Base-by-base conservation (phyloP, 2,329 filamentous ascomycete genomes). In the Microsporum canis region DNA sequence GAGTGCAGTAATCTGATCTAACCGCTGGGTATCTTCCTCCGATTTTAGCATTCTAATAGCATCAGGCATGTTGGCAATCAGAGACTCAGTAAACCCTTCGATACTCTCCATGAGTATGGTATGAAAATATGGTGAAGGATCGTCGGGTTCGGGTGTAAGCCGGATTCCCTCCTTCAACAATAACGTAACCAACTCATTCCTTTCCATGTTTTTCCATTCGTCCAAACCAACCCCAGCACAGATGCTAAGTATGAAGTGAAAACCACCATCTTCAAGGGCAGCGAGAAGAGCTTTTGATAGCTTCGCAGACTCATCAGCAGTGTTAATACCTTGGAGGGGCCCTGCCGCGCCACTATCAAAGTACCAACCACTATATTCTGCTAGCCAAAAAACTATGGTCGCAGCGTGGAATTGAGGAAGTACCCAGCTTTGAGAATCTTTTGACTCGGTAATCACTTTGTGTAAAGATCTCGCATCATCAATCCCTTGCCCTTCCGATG, bases 41-140 rank as follows among this genome's bases (percentile, higher is more conserved):
- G 85, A 82, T 64, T 92, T 89, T 34, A 97, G 78, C 72, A 86
- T 89, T 60, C 92, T 86, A 51, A 99, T 81, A 2, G 94, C 87
- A 75, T 97, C 91, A 0, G 94, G 94, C 77, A 97, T 88, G 69
- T 99, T 96, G 0, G 90, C 89, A 66, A 99, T 95, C 71, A 96
- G 95, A 3, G 88, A 88, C 70, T 97, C 92, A 5, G 92, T 84
- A 69, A 97, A 96, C 0, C 82, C 82, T 71, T 97, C 92, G 7
- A 97, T 75, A 69, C 91, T 88, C 62, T 87, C 82, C 83, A 92
- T 89, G 33, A 95, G 75, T 27, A 87, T 78, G 5, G 79, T 71
- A 64, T 88, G 87, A 70, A 97, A 90, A 65, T 85, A 85, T 5
- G 81, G 78, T 2, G 88, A 86, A 61, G 91, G 89, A 1, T 82